A percentile compares a stretch with the other conserved stretches of the same genome.
Conservation (phyloP, 1,284 basidiomycete species). For the Cutaneotrichosporon sp. region DNA sequence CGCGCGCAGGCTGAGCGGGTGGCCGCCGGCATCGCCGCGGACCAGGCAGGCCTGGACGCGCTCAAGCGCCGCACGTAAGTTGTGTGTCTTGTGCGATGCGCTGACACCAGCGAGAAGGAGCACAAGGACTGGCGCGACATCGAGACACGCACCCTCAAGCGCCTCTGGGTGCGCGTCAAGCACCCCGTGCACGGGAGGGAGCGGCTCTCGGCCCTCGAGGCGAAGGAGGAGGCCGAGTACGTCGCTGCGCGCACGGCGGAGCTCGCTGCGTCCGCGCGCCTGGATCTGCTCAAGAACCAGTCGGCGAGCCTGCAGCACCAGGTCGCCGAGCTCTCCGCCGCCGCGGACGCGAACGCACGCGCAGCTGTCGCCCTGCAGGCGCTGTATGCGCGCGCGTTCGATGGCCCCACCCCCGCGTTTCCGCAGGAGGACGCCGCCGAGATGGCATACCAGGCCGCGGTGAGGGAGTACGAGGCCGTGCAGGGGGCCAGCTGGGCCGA, state of each 20-base stretch:
- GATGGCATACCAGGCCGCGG: slow-evolving; percentile 2
- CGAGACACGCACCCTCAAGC: slow-evolving; percentile 24
- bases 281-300: neutral
- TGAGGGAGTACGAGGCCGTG: slow-evolving; percentile 17
- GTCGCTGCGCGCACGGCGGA: slow-evolving; percentile 25
- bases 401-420: slow-evolving; percentile 23
- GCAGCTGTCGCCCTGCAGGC: slow-evolving; percentile 15
- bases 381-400: slow-evolving; percentile 24
- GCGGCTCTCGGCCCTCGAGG: slow-evolving; percentile 21
- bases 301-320: slow-evolving; percentile 19
- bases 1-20: slow-evolving; percentile 12
- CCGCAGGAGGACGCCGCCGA: slow-evolving; percentile 28
- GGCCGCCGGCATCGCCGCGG: too few relatives aligned
- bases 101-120: slow-evolving; percentile 21
- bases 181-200: slow-evolving; percentile 15
- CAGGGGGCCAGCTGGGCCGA: slow-evolving; percentile 22
- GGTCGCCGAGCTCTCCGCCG: slow-evolving; percentile 13
- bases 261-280: slow-evolving; percentile 21
- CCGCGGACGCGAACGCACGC: slow-evolving; percentile 9
- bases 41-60: too few relatives aligned
- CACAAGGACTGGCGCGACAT: slow-evolving; percentile 27
- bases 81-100: too few relatives aligned
- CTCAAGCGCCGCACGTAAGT: too few relatives aligned
- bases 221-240: slow-evolving; percentile 31
- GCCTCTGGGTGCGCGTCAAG: slow-evolving; percentile 25